Base-by-base conservation (phyloP, 2,329 filamentous ascomycete species). In the Lithohypha guttulata region DNA sequence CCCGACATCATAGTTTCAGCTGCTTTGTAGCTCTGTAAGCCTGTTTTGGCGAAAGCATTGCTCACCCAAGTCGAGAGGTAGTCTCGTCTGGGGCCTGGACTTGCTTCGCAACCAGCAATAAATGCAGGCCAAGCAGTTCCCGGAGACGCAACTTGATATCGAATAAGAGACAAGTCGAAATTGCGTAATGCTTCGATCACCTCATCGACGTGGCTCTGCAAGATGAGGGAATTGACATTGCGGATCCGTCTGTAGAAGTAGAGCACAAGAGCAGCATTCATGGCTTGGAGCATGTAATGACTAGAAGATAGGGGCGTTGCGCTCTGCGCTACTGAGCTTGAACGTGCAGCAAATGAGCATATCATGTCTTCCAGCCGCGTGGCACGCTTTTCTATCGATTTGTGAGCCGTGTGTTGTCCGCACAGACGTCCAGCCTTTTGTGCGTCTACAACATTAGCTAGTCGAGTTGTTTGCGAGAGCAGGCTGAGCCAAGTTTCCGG, bases 401-500 rank as follows among this genome's bases (percentile, higher is more conserved):
- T 51, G 51, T 53, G 14, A 50, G 50, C 27, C 53, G 51, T 0
- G 53, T 41, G 15, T 46, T 50, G 8, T 49, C 26, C 36, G 4
- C 42, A 26, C 1, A 40, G 37, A 9, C 49, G 49, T 4, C 51
- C 51, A 23, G 52, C 41, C 6, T 45, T 43, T 18, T 57, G 49
- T 15, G 45, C 52, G 22, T 57, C 55, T 40, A 57, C 45, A 3
- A 58, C 52, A 34, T 63, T 65, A 10, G 62, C 63, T 9, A 66
- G 49, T 19, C 62, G 52, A 1, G 62, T 65, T 1, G 62, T 64
- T 41, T 65, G 62, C 1, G 63, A 66, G 10, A 66, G 52, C 2
- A 65, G 52, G 22, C 59, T 63, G 2, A 66, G 53, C 60, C 62
- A 65, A 10, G 59, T 63, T 34, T 66, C 63, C 0, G 61, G 55